Evolutionary conservation across 495 filamentous ascomycete genomes (phyloP).

Genomic region (Aspergillus coremiiformis): DNA sequence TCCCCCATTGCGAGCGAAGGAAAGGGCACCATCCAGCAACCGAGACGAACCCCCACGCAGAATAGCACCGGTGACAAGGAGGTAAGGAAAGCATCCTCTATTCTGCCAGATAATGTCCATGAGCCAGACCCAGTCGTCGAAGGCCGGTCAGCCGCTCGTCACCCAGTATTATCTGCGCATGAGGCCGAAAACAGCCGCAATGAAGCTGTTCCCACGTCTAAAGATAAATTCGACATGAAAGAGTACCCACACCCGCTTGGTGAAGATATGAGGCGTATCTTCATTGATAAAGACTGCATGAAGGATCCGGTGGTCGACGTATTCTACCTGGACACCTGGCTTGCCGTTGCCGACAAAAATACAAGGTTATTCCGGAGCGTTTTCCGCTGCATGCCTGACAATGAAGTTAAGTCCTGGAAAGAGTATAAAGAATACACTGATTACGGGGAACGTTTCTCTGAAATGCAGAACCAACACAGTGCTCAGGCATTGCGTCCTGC

Average conservation of each 20-base stretch:
- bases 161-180: conserved; percentile 56
- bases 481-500: conserved; percentile 31
- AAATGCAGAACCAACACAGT: conserved; percentile 51
- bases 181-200: conserved; percentile 78
- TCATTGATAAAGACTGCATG: conserved; percentile 64
- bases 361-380: conserved; percentile 87
- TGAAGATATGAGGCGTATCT: conserved; percentile 58
- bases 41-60: conserved; percentile 28
- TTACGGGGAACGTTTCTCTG: conserved; percentile 72
- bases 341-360: conserved; percentile 84
- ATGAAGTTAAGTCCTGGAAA: conserved; percentile 85
- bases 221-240: conserved; percentile 34
- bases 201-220: conserved; percentile 26
- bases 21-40: conserved; percentile 46
- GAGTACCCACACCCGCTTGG: conserved; percentile 50
- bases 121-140: conserved; percentile 15
- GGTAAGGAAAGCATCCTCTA: conserved; percentile 36
- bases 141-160: conserved; percentile 43
- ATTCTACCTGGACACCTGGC: conserved; percentile 87
- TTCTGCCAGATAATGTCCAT: conserved; percentile 37
- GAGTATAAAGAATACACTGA: conserved; percentile 84
- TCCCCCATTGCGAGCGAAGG: conserved; percentile 52
- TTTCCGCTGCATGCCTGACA: conserved; percentile 96
- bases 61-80: conserved; percentile 24
- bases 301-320: conserved; percentile 71